Percentiles rank a stretch among this genome's conserved stretches.
phyloP scores from a whole-genome alignment of 139 green algal species.

The Spirogloea muscicola region DNA sequence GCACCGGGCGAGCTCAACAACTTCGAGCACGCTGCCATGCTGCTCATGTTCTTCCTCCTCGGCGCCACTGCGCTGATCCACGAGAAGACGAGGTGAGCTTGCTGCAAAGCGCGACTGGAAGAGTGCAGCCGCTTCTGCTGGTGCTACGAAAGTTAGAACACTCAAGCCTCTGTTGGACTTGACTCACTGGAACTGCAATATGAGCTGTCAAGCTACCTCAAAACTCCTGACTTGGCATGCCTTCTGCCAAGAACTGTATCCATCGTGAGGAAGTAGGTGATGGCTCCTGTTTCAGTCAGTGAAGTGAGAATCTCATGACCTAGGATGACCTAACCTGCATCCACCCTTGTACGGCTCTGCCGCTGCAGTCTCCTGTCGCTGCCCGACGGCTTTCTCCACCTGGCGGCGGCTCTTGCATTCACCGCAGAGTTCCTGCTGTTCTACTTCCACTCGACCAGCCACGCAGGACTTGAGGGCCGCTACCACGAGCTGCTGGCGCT shows the following conservation, averaged over 20 bases:
- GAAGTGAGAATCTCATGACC: too few relatives aligned
- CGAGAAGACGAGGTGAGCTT: slow-evolving; percentile 25
- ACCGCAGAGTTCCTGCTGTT: slow-evolving; percentile 18
- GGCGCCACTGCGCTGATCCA: neutral
- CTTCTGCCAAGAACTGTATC: too few relatives aligned
- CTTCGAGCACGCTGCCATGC: slow-evolving; percentile 37
- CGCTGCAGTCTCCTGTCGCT: slow-evolving; percentile 16
- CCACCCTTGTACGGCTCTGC: neutral
- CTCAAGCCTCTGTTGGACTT: too few relatives aligned
- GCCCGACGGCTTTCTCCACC: slow-evolving; percentile 10
- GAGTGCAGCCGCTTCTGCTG: too few relatives aligned
- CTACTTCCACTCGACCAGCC: slow-evolving; percentile 22
- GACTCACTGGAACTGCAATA: too few relatives aligned
- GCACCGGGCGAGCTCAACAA: slow-evolving; percentile 26
- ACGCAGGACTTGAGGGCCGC: slow-evolving; percentile 21
- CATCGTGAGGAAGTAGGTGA: too few relatives aligned
- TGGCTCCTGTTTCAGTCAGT: too few relatives aligned
- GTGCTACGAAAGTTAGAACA: too few relatives aligned
- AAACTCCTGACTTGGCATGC: too few relatives aligned
- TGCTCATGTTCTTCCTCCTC: slow-evolving; percentile 35
- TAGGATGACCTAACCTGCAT: too few relatives aligned
- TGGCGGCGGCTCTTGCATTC: slow-evolving; percentile 17
- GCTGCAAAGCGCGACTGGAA: too few relatives aligned
- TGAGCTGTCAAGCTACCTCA: too few relatives aligned
- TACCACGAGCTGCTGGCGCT: slow-evolving; percentile 27